Evolutionary conservation across 108 stramenopile species (phyloP), one percentile per base, ranked within the genome.

Genomic region (Cyclotella atomus): DNA sequence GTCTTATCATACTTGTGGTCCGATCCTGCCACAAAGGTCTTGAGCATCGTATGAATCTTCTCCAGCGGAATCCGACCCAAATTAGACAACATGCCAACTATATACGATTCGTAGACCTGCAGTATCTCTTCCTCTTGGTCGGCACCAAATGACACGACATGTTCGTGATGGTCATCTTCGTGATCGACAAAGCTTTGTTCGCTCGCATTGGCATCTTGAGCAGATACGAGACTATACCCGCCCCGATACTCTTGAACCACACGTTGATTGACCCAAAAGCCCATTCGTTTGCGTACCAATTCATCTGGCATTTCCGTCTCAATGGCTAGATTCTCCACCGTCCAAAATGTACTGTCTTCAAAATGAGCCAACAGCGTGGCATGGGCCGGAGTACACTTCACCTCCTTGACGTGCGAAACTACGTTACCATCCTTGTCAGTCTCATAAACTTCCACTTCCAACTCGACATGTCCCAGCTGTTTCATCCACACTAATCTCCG

Each of bases 361-460:
- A 99, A 97, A 76, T 96, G 87, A 63, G 93, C 73, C 57, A 99
- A 93, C 33, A 99, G 84, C 0, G 94, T 90, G 12, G 97, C 98
- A 60, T 96, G 84, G 0, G 97, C 73, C 19, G 96, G 96, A 2
- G 93, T 81, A 30, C 95, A 97, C 5, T 73, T 79, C 49, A 99
- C 95, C 47, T 89, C 84, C 38, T 89, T 85, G 9, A 84, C 88
- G 35, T 86, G 79, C 0, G 89, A 52, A 2, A 71, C 65, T 0
- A 78, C 36, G 32, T 74, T 65, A 9, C 89, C 87, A 49, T 88
- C 85, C 9, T 55, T 64, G 23, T 80, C 71, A 21, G 59, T 77
- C 67, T 93, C 95, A 36, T 88, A 68, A 5, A 95, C 93, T 56
- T 97, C 96, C 9, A 99, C 86, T 73, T 96, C 96, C 17, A 99